phyloP scores from a whole-genome alignment of 768 basidiomycete genomes.

The Suillus subaureus region DNA sequence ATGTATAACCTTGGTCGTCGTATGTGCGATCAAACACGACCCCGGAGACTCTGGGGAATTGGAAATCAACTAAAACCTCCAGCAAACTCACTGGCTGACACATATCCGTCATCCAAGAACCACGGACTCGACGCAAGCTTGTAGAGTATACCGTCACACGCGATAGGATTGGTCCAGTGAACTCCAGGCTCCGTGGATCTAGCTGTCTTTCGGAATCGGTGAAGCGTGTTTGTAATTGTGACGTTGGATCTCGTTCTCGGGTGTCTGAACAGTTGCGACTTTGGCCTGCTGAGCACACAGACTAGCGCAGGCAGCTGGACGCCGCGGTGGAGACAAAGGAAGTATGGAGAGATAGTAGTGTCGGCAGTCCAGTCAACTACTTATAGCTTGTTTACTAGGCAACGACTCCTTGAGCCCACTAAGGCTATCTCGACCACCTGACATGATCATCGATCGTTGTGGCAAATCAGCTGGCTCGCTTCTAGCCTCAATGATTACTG shows the following conservation, averaged over 20 bases:
- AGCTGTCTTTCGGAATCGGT: background rate
- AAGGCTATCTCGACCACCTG: conserved; percentile 7
- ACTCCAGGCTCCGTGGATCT: background rate
- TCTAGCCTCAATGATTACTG: background rate
- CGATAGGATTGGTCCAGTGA: background rate
- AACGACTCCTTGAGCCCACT: background rate
- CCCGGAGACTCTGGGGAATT: conserved; percentile 9
- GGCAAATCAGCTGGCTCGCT: conserved; percentile 2
- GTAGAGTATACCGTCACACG: background rate
- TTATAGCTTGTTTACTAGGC: background rate
- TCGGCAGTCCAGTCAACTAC: background rate
- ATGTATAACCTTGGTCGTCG: background rate
- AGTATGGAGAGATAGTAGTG: background rate
- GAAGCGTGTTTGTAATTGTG: background rate
- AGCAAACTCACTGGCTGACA: background rate
- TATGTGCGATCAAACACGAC: conserved; percentile 1
- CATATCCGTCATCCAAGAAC: background rate
- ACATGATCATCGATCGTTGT: background rate
- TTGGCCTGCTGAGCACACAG: background rate
- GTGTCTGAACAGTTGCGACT: background rate
- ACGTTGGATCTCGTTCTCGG: background rate
- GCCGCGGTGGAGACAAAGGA: background rate
- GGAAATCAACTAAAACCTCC: background rate
- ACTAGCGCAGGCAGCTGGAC: background rate
- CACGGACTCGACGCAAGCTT: background rate